Conservation (phyloP, 1,139 yeast genomes). For the Torulaspora globosa region DNA sequence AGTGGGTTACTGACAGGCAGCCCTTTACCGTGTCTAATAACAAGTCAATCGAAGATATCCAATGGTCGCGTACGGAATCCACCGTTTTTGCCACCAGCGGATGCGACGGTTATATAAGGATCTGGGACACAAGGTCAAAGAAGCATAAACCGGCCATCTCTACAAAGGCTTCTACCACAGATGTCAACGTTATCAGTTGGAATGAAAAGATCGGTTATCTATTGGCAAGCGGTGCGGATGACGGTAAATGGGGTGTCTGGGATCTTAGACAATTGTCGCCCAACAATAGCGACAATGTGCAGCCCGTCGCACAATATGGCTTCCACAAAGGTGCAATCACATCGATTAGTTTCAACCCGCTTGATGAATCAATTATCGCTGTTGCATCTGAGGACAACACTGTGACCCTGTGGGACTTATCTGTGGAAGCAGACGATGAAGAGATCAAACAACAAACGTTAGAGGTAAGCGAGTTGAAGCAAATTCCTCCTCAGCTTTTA, state of each 20-base stretch:
- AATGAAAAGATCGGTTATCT: conserved; percentile 79
- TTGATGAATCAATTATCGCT: conserved; percentile 91
- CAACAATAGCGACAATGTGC: conserved; percentile 46
- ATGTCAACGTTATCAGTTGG: conserved; percentile 96
- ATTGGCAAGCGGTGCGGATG: conserved; percentile 95
- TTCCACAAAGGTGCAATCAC: conserved; percentile 95
- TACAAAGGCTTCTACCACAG: conserved; percentile 76
- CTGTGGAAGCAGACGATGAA: conserved; percentile 96
- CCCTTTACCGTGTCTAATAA: conserved; percentile 68
- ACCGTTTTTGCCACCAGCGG: conserved; percentile 95
- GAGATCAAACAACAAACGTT: conserved; percentile 71
- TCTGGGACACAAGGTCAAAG: conserved; percentile 96
- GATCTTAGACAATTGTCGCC: conserved; percentile 83
- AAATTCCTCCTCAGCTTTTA: conserved; percentile 91
- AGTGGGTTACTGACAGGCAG: conserved; percentile 83
- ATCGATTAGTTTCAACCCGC: conserved; percentile 88
- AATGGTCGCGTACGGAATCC: conserved; percentile 89
- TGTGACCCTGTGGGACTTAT: conserved; percentile 94
- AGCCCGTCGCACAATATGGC: conserved; percentile 87
- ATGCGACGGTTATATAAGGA: conserved; percentile 83
- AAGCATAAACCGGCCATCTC: conserved; percentile 87
- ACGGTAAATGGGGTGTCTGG: conserved; percentile 98
- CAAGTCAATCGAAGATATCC: conserved; percentile 84
- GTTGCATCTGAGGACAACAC: conserved; percentile 96
- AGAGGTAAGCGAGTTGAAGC: conserved; percentile 73